Evolutionary conservation across 208 protist genomes (phyloP).

Genomic region (Phytomonas francai): DNA sequence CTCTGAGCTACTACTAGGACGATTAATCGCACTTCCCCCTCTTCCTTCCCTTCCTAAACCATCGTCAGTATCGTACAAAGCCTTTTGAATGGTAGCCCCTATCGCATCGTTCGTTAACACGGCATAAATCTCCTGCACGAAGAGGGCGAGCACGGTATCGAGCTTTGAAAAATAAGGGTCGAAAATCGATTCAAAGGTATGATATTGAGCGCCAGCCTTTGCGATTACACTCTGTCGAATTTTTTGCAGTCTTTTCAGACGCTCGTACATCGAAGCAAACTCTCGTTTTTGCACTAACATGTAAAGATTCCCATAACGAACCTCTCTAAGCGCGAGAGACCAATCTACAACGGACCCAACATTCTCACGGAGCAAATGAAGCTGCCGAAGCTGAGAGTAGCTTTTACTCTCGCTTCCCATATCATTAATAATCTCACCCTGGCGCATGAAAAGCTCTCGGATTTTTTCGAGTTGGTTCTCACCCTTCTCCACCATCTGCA

Average conservation of each 20-base stretch:
- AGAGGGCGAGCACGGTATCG: slow-evolving; percentile 53
- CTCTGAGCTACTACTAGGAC: slow-evolving; percentile 11
- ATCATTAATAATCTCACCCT: slow-evolving; percentile 64
- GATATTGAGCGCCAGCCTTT: slow-evolving; percentile 44
- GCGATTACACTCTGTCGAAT: slow-evolving; percentile 70
- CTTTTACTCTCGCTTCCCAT: slow-evolving; percentile 55
- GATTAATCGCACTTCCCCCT: slow-evolving; percentile 3
- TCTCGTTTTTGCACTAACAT: slow-evolving; percentile 43
- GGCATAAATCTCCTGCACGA: slow-evolving; percentile 56
- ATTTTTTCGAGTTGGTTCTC: slow-evolving; percentile 59
- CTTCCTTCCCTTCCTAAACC: not conserved
- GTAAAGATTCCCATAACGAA: slow-evolving; percentile 71
- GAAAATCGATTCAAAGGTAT: slow-evolving; percentile 61
- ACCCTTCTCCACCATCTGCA: slow-evolving; percentile 61
- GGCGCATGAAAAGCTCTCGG: slow-evolving; percentile 54
- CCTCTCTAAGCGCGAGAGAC: slow-evolving; percentile 71
- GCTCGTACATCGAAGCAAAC: slow-evolving; percentile 57
- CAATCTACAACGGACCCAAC: slow-evolving; percentile 75
- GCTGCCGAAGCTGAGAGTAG: slow-evolving; percentile 63
- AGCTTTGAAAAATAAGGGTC: slow-evolving; percentile 87
- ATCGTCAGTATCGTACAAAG: slow-evolving; percentile 34
- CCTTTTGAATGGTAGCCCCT: slow-evolving; percentile 66
- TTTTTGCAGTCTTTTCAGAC: slow-evolving; percentile 48
- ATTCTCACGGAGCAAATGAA: slow-evolving; percentile 78
- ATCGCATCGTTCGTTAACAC: slow-evolving; percentile 60